These are phyloP conservation scores for Dovyalis caffra DNA, from an alignment of 345 rosid species.

Conservation along the genomic window DNA sequence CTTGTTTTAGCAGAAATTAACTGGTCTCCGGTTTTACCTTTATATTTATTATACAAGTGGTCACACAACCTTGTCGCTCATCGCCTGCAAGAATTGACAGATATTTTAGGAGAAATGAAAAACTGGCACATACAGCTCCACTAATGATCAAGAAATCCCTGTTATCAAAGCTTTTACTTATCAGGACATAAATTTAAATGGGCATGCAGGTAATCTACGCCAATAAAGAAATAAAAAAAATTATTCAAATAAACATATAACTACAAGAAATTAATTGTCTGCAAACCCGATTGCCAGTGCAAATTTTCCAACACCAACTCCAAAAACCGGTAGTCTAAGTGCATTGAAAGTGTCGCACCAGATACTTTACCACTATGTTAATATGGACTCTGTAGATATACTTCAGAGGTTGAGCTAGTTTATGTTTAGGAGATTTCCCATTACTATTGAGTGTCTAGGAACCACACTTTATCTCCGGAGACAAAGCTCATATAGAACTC, in stretches of 20 bases:
- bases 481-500: background rate
- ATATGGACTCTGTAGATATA: background rate
- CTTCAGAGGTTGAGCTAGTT: background rate
- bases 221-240: too few relatives aligned
- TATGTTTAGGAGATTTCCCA: background rate
- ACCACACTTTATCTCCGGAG: background rate
- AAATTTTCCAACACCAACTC: background rate
- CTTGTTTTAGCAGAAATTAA: background rate
- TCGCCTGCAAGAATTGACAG: constrained; percentile 42
- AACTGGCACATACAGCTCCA: background rate
- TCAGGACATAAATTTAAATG: background rate
- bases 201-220: background rate
- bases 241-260: background rate
- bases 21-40: constrained; percentile 42
- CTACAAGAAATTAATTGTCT: background rate
- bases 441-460: background rate
- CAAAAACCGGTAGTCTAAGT: background rate
- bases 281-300: background rate
- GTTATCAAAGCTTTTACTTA: background rate
- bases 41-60: constrained; percentile 43
- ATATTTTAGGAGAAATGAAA: background rate
- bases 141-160: background rate
- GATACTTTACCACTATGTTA: background rate
- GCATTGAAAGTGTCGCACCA: background rate
- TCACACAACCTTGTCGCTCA: constrained; percentile 55